Evolutionary conservation across 371 early-diverging fungal genomes (phyloP).

Genomic region (Coemansia sp.): DNA sequence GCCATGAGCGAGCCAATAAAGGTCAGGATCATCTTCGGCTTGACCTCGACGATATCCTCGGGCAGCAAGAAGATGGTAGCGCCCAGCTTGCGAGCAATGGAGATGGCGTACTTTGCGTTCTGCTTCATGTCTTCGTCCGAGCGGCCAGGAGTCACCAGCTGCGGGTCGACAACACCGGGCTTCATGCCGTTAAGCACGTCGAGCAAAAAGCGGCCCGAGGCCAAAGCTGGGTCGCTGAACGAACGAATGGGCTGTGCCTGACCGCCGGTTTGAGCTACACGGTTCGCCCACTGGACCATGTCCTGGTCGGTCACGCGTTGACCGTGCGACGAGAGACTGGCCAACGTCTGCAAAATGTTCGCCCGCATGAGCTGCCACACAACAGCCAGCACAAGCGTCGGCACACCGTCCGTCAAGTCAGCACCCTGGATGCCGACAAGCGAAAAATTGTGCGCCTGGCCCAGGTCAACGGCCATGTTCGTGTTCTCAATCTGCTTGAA

Average conservation of each 20-base stretch:
- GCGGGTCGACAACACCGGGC: slow-evolving; percentile 87
- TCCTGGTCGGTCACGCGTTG: slow-evolving; percentile 83
- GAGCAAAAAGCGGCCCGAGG: slow-evolving; percentile 78
- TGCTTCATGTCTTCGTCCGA: slow-evolving; percentile 82
- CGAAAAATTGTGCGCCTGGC: slow-evolving; percentile 82
- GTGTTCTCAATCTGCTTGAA: slow-evolving; percentile 97
- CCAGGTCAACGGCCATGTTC: slow-evolving; percentile 85
- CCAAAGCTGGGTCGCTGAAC: slow-evolving; percentile 81
- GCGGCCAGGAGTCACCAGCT: slow-evolving; percentile 74
- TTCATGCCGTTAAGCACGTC: slow-evolving; percentile 90
- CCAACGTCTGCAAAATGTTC: slow-evolving; percentile 88
- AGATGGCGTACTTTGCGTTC: slow-evolving; percentile 94
- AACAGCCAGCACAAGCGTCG: slow-evolving; percentile 79
- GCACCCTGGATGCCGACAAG: slow-evolving; percentile 94
- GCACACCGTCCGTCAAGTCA: slow-evolving; percentile 88
- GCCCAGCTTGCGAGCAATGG: slow-evolving; percentile 94
- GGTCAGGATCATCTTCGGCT: slow-evolving; percentile 88
- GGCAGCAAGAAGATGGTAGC: slow-evolving; percentile 97
- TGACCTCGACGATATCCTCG: slow-evolving; percentile 94
- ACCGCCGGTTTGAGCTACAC: slow-evolving; percentile 55
- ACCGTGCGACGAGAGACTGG: slow-evolving; percentile 76
- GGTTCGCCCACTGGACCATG: slow-evolving; percentile 94
- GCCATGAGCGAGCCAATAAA: slow-evolving; percentile 90
- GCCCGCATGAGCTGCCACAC: slow-evolving; percentile 98
- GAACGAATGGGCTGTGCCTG: slow-evolving; percentile 61